A percentile compares a stretch with the other conserved stretches of the same genome.
Conservation (phyloP, 371 early-diverging fungal species). For the Mortierella sp. region DNA sequence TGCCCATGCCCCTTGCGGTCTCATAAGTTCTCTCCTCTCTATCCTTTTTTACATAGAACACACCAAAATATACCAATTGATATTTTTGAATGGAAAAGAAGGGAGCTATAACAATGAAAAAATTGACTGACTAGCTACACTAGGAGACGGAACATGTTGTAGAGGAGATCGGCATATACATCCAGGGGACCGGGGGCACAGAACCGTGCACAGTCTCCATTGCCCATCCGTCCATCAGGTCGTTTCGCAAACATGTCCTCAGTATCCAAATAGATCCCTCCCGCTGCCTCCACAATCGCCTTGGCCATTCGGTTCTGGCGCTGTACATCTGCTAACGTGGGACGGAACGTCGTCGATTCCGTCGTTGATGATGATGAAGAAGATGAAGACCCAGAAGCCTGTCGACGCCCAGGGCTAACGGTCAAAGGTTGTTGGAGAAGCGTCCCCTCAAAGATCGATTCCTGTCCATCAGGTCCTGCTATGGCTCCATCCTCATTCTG, state of each 20-base stretch:
- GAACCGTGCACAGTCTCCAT: constrained; percentile 71
- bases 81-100: not conserved
- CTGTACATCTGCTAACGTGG: constrained; percentile 69
- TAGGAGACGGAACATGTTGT: constrained; percentile 61
- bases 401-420: constrained; percentile 15
- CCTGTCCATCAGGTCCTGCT: constrained; percentile 14
- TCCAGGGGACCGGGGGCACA: constrained; percentile 79
- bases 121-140: not conserved
- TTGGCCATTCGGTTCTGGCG: constrained; percentile 72
- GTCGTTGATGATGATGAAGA: not conserved
- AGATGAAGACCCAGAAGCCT: constrained; percentile 15
- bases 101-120: not conserved
- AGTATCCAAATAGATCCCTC: constrained; percentile 71
- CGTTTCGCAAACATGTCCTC: constrained; percentile 66
- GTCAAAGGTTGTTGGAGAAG: constrained; percentile 26
- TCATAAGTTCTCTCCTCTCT: constrained; percentile 7
- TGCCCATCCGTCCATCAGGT: constrained; percentile 74
- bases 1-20: constrained; percentile 18
- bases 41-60: not conserved
- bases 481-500: constrained; percentile 43
- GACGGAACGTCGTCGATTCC: constrained; percentile 57
- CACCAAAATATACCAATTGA: not conserved
- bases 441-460: constrained; percentile 29
- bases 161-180: constrained; percentile 66
- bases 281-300: constrained; percentile 68